Evolutionary conservation across 1,284 basidiomycete genomes (phyloP), one percentile per base, ranked within the genome.

Genomic region (Bondarzewia mesenterica): DNA sequence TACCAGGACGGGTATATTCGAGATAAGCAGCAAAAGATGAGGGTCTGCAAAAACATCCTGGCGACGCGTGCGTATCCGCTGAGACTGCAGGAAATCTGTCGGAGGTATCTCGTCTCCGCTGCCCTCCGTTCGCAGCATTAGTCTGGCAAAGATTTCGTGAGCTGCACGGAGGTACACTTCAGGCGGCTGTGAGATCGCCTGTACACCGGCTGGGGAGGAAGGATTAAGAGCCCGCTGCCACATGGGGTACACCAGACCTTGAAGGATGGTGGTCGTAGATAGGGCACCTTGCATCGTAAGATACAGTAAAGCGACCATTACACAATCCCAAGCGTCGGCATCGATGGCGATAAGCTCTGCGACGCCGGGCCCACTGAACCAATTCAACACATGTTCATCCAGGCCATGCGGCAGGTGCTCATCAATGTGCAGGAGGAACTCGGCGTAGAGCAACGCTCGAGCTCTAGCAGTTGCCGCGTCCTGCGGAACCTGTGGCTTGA

Each of bases 331-430:
- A 1, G 73, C 71, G 27, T 82, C 81, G 18, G 67, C 58, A 36
- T 62, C 73, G 27, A 87, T 71, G 1, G 73, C 74, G 16, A 72
- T 65, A 42, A 88, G 67, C 59, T 85, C 80, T 38, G 70, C 70
- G 55, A 73, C 75, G 4, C 86, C 85, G 1, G 75, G 70, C 7
- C 81, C 82, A 1, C 72, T 59, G 48, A 88, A 78, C 87, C 87
- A 90, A 47, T 69, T 67, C 18, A 81, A 67, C 7, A 88, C 75
- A 50, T 83, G 77, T 16, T 70, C 68, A 55, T 89, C 82, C 35
- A 89, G 72, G 3, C 85, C 85, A 18, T 71, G 64, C 0, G 86
- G 79, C 14, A 88, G 71, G 57, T 88, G 85, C 51, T 85, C 77
- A 55, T 89, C 83, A 44, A 89, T 72, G 50, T 85, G 75, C 57